Conservation (phyloP, 2,329 filamentous ascomycete species). For the Neonectria magnoliae region DNA sequence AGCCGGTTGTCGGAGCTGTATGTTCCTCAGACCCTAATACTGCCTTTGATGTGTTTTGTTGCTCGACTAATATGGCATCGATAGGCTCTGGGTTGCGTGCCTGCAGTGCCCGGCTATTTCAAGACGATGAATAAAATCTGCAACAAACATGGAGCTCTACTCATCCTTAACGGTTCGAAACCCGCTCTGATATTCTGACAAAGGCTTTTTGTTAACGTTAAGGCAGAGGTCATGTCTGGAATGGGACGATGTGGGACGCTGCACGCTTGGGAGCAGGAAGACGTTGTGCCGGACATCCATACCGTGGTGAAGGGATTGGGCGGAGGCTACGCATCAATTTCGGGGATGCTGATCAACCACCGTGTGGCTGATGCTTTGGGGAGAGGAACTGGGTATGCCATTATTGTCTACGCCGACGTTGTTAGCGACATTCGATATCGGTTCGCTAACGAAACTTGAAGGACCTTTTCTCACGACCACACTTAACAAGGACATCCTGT, state of each 20-base stretch:
- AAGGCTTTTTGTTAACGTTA: neutral
- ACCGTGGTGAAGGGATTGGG: conserved; percentile 74
- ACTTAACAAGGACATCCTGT: conserved; percentile 41
- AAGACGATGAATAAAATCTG: conserved; percentile 63
- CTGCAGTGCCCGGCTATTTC: conserved; percentile 12
- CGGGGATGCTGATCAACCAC: conserved; percentile 23
- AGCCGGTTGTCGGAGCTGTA: conserved; percentile 75
- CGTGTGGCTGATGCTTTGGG: conserved; percentile 16
- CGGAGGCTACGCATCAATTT: conserved; percentile 37
- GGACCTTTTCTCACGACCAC: conserved; percentile 21
- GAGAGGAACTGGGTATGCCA: conserved; percentile 5
- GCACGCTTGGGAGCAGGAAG: conserved; percentile 72
- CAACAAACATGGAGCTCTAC: conserved; percentile 62
- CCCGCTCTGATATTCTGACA: too few relatives aligned
- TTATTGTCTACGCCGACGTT: neutral
- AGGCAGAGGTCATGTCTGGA: conserved; percentile 71
- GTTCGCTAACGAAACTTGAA: neutral
- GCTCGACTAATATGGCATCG: conserved; percentile 42
- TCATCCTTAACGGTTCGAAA: conserved; percentile 59
- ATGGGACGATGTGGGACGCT: conserved; percentile 70
- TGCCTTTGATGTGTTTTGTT: neutral
- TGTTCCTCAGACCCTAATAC: neutral
- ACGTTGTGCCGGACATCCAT: conserved; percentile 68
- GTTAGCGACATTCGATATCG: neutral
- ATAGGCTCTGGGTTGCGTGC: conserved; percentile 1